Conservation (phyloP, 768 basidiomycete genomes). For the Boletus reticulatus region DNA sequence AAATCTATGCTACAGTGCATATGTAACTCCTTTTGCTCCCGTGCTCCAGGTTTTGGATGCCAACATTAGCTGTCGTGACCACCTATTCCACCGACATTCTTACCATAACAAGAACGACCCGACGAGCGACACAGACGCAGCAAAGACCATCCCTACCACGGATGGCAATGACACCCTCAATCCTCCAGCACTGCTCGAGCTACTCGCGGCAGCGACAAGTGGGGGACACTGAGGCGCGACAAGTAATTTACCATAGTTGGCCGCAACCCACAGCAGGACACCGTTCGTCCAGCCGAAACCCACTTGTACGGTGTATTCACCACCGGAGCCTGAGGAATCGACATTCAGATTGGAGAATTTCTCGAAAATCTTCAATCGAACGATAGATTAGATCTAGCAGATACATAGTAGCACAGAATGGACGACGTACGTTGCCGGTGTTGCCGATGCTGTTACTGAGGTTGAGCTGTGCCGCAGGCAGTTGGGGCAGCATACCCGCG, state of each 20-base stretch:
- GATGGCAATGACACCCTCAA: neutral
- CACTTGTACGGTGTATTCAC: slow-evolving; percentile 87
- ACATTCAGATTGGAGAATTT: slow-evolving; percentile 81
- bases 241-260: slow-evolving; percentile 59
- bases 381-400: neutral
- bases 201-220: slow-evolving; percentile 19
- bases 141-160: neutral
- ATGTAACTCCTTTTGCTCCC: too few species aligned
- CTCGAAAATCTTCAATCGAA: slow-evolving; percentile 64
- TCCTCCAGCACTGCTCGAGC: slow-evolving; percentile 3
- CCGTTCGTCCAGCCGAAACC: slow-evolving; percentile 94
- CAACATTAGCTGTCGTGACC: too few species aligned
- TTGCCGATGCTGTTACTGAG: slow-evolving; percentile 63
- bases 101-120: neutral
- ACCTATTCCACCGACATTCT: too few species aligned
- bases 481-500: slow-evolving; percentile 59
- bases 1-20: too few species aligned
- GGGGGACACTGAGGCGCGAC: slow-evolving; percentile 63
- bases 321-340: slow-evolving; percentile 75
- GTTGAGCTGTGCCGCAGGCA: slow-evolving; percentile 69
- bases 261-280: slow-evolving; percentile 71
- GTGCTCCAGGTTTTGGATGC: neutral
- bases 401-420: too few species aligned
- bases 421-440: slow-evolving; percentile 66
- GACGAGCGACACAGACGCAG: neutral